Percentiles rank a stretch among this genome's conserved stretches.
phyloP scores from a whole-genome alignment of 1,284 basidiomycete species.

The Mycena sp. region DNA sequence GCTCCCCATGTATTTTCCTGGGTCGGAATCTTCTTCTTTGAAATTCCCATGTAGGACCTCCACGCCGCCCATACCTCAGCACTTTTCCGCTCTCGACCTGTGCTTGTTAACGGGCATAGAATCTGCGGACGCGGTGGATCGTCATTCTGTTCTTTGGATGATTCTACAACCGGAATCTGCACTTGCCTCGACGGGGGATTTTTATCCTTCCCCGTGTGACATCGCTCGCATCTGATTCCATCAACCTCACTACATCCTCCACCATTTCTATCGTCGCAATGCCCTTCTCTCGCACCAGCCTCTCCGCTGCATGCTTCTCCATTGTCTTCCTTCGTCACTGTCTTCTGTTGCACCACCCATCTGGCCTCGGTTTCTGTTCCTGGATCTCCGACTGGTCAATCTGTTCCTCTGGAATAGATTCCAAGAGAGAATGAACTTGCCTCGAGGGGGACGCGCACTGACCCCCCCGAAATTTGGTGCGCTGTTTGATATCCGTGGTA shows the following conservation, averaged over 20 bases:
- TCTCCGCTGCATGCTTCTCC: not conserved
- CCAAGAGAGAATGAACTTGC: not conserved
- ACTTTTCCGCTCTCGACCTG: not conserved
- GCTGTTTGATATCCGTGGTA: slow-evolving; percentile 1
- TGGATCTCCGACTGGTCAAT: slow-evolving; percentile 1
- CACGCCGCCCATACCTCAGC: not conserved
- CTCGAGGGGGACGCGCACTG: slow-evolving; percentile 12
- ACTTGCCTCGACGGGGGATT: slow-evolving; percentile 6
- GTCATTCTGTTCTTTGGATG: not conserved
- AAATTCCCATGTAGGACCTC: not conserved
- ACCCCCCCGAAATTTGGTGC: slow-evolving; percentile 7
- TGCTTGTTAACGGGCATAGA: not conserved
- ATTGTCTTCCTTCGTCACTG: not conserved
- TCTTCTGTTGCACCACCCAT: not conserved
- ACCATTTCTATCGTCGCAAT: not conserved
- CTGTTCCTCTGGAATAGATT: not conserved
- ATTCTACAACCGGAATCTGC: not conserved
- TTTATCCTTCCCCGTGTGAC: slow-evolving; percentile 1
- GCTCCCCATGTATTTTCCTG: no score
- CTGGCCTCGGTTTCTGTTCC: not conserved
- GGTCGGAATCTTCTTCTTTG: not conserved
- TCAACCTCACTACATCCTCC: not conserved
- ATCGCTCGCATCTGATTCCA: not conserved
- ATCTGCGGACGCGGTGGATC: not conserved
- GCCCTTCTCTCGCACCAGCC: not conserved